These are phyloP conservation scores for Eucalyptus regnans DNA, from an alignment of 345 rosid genomes.

Conservation along the genomic window DNA sequence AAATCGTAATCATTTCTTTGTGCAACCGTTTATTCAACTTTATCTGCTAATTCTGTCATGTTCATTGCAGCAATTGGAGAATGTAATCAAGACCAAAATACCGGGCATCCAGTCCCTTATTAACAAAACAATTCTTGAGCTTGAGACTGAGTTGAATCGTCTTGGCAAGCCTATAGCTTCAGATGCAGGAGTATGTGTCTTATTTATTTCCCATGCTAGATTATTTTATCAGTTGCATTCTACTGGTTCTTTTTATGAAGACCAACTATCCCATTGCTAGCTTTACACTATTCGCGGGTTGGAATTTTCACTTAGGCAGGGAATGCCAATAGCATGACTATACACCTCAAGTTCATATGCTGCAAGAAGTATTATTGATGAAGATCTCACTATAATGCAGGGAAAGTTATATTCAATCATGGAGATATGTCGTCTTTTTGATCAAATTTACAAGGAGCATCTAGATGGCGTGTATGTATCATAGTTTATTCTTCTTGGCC, in stretches of 20 bases:
- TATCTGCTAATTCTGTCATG: background rate
- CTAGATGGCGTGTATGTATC: conserved; percentile 88
- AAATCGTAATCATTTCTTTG: background rate
- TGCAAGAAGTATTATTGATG: background rate
- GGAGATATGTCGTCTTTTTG: conserved; percentile 97
- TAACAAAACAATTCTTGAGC: conserved; percentile 72
- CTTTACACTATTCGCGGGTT: background rate
- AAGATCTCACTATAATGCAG: conserved; percentile 27
- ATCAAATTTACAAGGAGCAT: conserved; percentile 90
- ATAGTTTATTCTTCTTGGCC: background rate
- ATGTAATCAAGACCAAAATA: conserved; percentile 90
- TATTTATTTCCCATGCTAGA: background rate
- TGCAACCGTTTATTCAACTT: background rate
- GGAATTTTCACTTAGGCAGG: background rate
- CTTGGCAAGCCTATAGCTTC: conserved; percentile 98
- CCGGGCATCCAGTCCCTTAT: conserved; percentile 96
- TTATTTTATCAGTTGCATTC: background rate
- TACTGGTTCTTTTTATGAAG: background rate
- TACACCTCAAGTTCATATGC: background rate
- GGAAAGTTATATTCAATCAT: conserved; percentile 92
- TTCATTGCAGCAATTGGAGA: conserved; percentile 82
- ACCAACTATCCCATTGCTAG: background rate
- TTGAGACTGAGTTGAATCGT: conserved; percentile 84
- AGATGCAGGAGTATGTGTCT: conserved; percentile 87
- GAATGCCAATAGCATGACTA: background rate